Conservation (phyloP, 2,329 filamentous ascomycete species). For the Botrytis deweyae region DNA sequence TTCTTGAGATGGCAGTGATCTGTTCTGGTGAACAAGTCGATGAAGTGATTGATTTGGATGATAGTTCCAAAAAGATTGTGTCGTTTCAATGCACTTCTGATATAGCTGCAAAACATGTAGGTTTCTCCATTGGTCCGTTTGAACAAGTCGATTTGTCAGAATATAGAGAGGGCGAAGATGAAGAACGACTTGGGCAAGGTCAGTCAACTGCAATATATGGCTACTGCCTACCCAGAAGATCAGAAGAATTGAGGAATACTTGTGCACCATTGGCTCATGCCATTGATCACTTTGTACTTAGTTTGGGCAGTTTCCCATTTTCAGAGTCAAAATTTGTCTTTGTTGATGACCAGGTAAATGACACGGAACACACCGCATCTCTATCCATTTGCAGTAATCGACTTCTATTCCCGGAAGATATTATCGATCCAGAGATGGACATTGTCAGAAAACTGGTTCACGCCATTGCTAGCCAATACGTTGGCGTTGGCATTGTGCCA, state of each 20-base stretch:
- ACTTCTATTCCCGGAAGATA: slow-evolving; percentile 77
- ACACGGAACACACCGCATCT: slow-evolving; percentile 75
- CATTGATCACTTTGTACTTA: slow-evolving; percentile 87
- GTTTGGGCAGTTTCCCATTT: slow-evolving; percentile 88
- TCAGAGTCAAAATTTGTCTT: slow-evolving; percentile 92
- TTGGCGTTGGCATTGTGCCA: slow-evolving; percentile 87
- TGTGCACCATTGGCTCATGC: slow-evolving; percentile 81
- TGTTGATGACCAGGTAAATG: slow-evolving; percentile 79
- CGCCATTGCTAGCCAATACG: slow-evolving; percentile 87
- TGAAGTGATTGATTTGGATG: slow-evolving; percentile 72
- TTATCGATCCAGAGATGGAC: slow-evolving; percentile 82
- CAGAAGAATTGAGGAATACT: slow-evolving; percentile 81
- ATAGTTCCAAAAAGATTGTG: slow-evolving; percentile 82
- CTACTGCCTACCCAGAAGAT: slow-evolving; percentile 83
- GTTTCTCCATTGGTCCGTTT: slow-evolving; percentile 92
- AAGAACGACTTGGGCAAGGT: slow-evolving; percentile 77
- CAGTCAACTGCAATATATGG: slow-evolving; percentile 87
- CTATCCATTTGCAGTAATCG: slow-evolving; percentile 85
- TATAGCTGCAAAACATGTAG: slow-evolving; percentile 83
- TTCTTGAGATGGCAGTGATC: slow-evolving; percentile 83
- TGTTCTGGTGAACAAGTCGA: slow-evolving; percentile 88
- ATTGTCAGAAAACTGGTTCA: slow-evolving; percentile 79
- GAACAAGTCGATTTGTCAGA: slow-evolving; percentile 88
- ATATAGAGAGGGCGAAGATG: slow-evolving; percentile 85
- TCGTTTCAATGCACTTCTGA: slow-evolving; percentile 76